Percentiles rank a stretch among this genome's conserved stretches.
Conservation (phyloP, 108 stramenopile genomes). For the Heterococcus sp. region DNA sequence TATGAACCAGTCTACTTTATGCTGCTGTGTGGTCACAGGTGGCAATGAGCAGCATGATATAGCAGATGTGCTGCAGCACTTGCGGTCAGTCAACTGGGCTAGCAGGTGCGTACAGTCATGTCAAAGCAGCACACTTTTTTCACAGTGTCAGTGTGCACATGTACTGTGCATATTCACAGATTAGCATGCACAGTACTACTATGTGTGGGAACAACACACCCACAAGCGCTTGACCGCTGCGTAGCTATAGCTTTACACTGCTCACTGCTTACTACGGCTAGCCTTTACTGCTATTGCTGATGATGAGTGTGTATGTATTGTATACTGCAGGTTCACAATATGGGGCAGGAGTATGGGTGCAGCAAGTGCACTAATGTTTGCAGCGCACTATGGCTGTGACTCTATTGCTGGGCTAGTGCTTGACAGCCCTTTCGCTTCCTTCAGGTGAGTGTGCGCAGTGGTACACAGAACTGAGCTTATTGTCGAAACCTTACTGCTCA, state of each 20-base stretch:
- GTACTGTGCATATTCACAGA: too few relatives aligned
- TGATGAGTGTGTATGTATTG: too few relatives aligned
- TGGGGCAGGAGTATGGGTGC: constrained; percentile 54
- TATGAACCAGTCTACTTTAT: too few relatives aligned
- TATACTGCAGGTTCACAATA: constrained; percentile 28
- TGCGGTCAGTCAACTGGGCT: constrained; percentile 5
- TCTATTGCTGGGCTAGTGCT: constrained; percentile 35
- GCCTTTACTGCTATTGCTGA: too few relatives aligned
- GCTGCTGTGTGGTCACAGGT: too few relatives aligned
- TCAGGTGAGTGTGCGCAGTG: constrained; percentile 5
- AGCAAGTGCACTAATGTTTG: constrained; percentile 47
- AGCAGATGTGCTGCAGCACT: constrained; percentile 42
- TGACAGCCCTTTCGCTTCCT: constrained; percentile 48
- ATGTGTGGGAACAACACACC: too few relatives aligned
- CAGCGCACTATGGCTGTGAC: constrained; percentile 12
- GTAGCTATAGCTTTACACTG: too few relatives aligned
- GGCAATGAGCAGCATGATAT: constrained; percentile 51
- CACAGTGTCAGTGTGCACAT: too few relatives aligned
- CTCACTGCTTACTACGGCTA: too few relatives aligned
- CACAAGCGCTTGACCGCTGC: too few relatives aligned
- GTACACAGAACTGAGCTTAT: not conserved
- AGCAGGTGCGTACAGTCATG: not conserved
- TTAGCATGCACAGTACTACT: too few relatives aligned
- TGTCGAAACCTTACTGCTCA: not conserved
- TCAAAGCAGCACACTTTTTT: too few relatives aligned